Evolutionary conservation across 768 basidiomycete genomes (phyloP).

Genomic region (Tylopilus sp.): DNA sequence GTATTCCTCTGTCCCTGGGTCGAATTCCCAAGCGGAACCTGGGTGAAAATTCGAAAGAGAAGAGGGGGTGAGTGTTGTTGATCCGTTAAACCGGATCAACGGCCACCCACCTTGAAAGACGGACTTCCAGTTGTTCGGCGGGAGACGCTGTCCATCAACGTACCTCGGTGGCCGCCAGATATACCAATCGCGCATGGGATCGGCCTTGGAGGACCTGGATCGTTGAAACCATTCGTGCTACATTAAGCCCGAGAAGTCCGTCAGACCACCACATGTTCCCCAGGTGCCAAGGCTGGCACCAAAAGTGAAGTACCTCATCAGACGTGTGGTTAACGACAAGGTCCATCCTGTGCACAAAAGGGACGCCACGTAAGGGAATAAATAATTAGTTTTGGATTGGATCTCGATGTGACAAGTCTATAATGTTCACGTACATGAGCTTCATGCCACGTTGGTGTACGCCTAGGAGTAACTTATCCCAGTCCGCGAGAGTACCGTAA

Average conservation of each 20-base stretch:
- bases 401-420: slow-evolving; percentile 16
- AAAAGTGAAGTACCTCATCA: slow-evolving; percentile 42
- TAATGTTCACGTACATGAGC: slow-evolving; percentile 46
- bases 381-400: slow-evolving; percentile 1
- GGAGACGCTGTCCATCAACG: slow-evolving; percentile 47
- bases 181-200: slow-evolving; percentile 73
- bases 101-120: slow-evolving; percentile 53
- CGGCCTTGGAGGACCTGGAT: slow-evolving; percentile 46
- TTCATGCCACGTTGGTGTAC: slow-evolving; percentile 67
- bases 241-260: background rate
- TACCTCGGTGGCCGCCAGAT: slow-evolving; percentile 65
- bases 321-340: slow-evolving; percentile 76
- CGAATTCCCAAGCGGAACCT: slow-evolving; percentile 73
- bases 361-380: slow-evolving; percentile 5
- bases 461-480: slow-evolving; percentile 51
- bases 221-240: slow-evolving; percentile 72
- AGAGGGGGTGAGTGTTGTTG: background rate
- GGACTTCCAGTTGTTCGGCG: slow-evolving; percentile 75
- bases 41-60: slow-evolving; percentile 6
- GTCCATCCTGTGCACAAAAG: slow-evolving; percentile 53
- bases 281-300: background rate
- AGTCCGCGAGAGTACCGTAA: slow-evolving; percentile 62
- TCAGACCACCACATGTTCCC: background rate
- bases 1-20: slow-evolving; percentile 61
- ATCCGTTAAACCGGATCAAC: background rate